Evolutionary conservation across 2,329 filamentous ascomycete species (phyloP), one percentile per base, ranked within the genome.

Genomic region (Claviceps africana): DNA sequence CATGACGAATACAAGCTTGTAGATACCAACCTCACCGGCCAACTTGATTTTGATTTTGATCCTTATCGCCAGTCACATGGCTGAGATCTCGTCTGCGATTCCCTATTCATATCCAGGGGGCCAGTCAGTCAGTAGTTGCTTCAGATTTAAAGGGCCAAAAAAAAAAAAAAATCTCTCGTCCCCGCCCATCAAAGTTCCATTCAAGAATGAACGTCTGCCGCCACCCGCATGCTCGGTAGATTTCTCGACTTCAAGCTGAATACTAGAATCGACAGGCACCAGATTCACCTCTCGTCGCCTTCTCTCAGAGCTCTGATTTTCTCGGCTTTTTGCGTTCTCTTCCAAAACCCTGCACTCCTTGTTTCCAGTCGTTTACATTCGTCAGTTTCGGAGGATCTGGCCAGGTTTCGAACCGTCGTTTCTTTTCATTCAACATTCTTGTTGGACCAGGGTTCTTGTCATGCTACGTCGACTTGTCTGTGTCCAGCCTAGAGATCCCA

Each of bases 131-230:
- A 52, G 40, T 49, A 48, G 53, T 37, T 54, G 51, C 54, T 57
- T 56, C 47, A 44, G 43, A 49, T 53, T 54, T 53, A 54, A 52
- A 55, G 50, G 33, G 43, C 53, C 46, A 53, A 53, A 50, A 42
- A 44, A 53, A 46, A 52, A 55, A 53, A 55, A 54, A 53, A 52
- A 54, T 55, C 50, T 53, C 56, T 37, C 55, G 45, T 52, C 56
- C 51, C 55, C 51, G 55, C 55, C 37, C 51, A 42, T 35, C 50
- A 52, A 39, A 54, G 47, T 51, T 52, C 46, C 48, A 45, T 54
- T 49, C 43, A 42, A 56, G 43, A 56, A 48, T 54, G 28, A 40
- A 39, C 48, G 51, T n/a, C 52, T 52, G 46, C 53, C 51, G 45
- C 54, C 47, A 55, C 51, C 48, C 42, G 53, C 53, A 43, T 50